Percentiles rank a stretch among this genome's conserved stretches.
Conservation (phyloP, 2,329 filamentous ascomycete species). For the Xylariaceae sp. region DNA sequence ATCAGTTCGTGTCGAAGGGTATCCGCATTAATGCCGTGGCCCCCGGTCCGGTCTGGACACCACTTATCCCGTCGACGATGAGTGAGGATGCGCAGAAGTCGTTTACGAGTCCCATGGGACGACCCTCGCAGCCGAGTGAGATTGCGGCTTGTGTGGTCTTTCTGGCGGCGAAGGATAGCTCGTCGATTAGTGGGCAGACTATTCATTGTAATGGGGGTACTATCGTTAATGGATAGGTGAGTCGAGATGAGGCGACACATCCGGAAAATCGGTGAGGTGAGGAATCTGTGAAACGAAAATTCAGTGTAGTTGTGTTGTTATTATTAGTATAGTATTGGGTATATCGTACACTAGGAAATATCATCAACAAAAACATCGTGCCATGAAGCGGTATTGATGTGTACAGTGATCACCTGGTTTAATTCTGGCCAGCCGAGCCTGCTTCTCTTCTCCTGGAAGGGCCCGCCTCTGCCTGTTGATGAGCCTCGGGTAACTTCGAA, state of each 20-base stretch:
- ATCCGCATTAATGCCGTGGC: conserved; percentile 59
- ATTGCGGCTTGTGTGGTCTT: conserved; percentile 80
- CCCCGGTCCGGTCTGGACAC: conserved; percentile 75
- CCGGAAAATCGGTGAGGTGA: not conserved
- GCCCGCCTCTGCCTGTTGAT: not conserved
- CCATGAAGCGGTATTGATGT: too few relatives aligned
- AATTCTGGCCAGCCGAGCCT: too few relatives aligned
- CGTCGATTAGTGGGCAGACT: conserved; percentile 66
- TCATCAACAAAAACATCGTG: too few relatives aligned
- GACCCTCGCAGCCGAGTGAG: conserved; percentile 74
- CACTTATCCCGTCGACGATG: conserved; percentile 70
- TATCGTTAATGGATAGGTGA: conserved; percentile 42
- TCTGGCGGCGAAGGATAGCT: conserved; percentile 68
- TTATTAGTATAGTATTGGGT: too few relatives aligned
- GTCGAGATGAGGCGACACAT: not conserved
- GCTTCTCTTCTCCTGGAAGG: too few relatives aligned
- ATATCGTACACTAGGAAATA: too few relatives aligned
- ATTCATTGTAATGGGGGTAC: conserved; percentile 50
- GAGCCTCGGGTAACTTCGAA: not conserved
- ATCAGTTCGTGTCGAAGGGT: conserved; percentile 65
- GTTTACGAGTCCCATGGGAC: conserved; percentile 69
- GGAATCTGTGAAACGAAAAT: not conserved
- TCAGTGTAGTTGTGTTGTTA: not conserved
- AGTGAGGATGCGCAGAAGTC: conserved; percentile 62
- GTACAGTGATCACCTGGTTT: too few relatives aligned